phyloP scores from a whole-genome alignment of 2,329 filamentous ascomycete genomes.

The Apiospora kogelbergensis region DNA sequence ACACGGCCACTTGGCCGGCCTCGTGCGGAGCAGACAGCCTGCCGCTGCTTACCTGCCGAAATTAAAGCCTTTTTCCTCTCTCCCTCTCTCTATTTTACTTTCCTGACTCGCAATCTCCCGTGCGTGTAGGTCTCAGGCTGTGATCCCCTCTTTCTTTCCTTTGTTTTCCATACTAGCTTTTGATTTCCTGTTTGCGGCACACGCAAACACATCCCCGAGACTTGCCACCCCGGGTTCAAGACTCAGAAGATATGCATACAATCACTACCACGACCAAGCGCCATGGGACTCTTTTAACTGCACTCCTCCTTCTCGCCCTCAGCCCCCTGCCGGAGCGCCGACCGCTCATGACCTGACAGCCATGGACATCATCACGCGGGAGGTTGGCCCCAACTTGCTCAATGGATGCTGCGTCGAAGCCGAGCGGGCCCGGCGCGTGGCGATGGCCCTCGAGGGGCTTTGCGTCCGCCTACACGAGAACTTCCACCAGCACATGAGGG shows the following conservation, averaged over 20 bases:
- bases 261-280: slow-evolving; percentile 12
- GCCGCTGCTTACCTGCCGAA: slow-evolving; percentile 1
- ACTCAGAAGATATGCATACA: slow-evolving; percentile 13
- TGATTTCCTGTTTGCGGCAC: background rate
- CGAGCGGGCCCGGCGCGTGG: slow-evolving; percentile 49
- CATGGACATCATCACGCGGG: slow-evolving; percentile 5
- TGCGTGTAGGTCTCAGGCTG: slow-evolving; percentile 4
- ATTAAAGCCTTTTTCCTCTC: background rate
- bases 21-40: slow-evolving; percentile 22
- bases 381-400: slow-evolving; percentile 38
- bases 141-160: slow-evolving; percentile 7
- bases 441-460: slow-evolving; percentile 48
- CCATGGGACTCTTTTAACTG: slow-evolving; percentile 20
- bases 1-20: slow-evolving; percentile 26
- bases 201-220: background rate
- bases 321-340: slow-evolving; percentile 10
- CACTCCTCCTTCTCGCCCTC: background rate
- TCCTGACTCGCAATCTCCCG: background rate
- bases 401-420: slow-evolving; percentile 56
- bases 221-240: background rate
- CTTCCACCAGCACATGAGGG: slow-evolving; percentile 46
- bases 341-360: slow-evolving; percentile 20
- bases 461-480: slow-evolving; percentile 43
- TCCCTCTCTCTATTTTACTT: background rate
- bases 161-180: background rate